Base-by-base conservation (phyloP, 805 yeast species). In the Metschnikowia cerradonensis region DNA sequence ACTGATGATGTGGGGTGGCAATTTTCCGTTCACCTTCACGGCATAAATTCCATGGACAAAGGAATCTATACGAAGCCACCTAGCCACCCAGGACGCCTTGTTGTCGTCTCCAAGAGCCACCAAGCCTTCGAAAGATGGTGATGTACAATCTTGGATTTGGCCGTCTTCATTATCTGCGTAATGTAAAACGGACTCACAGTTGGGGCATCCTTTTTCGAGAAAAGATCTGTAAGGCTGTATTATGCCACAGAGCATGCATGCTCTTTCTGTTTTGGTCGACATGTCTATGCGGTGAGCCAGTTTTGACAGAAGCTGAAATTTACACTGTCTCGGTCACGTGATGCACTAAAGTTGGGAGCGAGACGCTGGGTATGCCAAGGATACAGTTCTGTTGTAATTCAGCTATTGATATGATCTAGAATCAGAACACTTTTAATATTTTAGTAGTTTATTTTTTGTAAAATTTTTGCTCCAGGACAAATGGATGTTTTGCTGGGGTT, bases 161-260 rank as follows among this genome's bases (percentile, higher is more conserved):
- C 86, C 83, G 47, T 90, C 96, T 61, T 94, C 97, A 52, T 84
- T 84, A 61, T 83, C 86, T 44, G 77, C 79, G 61, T 79, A 82
- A 58, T 87, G 90, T 61, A 92, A 77, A 30, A 92, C 82, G 48
- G 91, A 83, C 62, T 90, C 98, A 72, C 99, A 92, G 75, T 92
- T 92, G 13, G 99, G 98, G 69, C 99, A 92, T 6, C 98, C 98
- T 17, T 82, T 82, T 51, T 83, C 84, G 45, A 87, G 81, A 66
- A 94, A 94, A 61, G 78, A 50, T 39, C 59, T 79, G 59, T 86
- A 80, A 4, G 96, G 82, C 63, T 89, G 96, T 49, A 92, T 88
- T 49, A 92, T 79, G 3, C 97, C 98, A 70, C 99, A 92, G 52
- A 94, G 80, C 97, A 92, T 88, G 64, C 99, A 92, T 6, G 98